These are phyloP conservation scores for Xylaria flabelliformis DNA, from an alignment of 495 filamentous ascomycete genomes.

Conservation along the genomic window DNA sequence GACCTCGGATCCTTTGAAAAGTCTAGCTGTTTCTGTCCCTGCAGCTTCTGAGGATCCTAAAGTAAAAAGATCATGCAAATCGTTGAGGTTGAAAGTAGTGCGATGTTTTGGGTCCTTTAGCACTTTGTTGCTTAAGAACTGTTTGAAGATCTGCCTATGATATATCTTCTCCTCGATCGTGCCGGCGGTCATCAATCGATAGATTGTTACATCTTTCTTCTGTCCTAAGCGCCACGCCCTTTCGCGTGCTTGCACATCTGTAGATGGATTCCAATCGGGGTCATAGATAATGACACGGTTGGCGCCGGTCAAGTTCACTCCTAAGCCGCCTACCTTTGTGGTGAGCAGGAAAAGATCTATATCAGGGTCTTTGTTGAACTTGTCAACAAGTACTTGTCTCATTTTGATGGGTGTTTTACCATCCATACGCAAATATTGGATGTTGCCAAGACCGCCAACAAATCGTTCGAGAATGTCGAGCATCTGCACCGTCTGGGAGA, in stretches of 20 bases:
- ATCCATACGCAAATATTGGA: conserved; percentile 90
- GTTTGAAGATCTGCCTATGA: conserved; percentile 96
- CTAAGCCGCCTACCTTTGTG: conserved; percentile 92
- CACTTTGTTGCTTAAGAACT: conserved; percentile 94
- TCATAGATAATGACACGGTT: conserved; percentile 97
- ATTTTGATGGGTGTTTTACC: conserved; percentile 83
- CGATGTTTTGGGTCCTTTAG: conserved; percentile 89
- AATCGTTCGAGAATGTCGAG: conserved; percentile 89
- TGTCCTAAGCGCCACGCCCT: conserved; percentile 95
- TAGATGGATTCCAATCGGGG: conserved; percentile 97
- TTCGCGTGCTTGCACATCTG: conserved; percentile 92
- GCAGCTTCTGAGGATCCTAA: conserved; percentile 71
- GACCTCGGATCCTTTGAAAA: conserved; percentile 81
- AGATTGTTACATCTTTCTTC: conserved; percentile 91
- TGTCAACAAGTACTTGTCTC: conserved; percentile 83
- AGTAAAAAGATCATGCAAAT: conserved; percentile 90
- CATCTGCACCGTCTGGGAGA: conserved; percentile 91
- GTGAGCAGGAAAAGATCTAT: conserved; percentile 91
- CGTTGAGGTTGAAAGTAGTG: conserved; percentile 81
- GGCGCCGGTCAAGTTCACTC: conserved; percentile 92
- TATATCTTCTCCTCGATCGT: conserved; percentile 99
- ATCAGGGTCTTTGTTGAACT: conserved; percentile 82
- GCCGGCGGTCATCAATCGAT: conserved; percentile 93
- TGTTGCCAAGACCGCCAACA: conserved; percentile 66
- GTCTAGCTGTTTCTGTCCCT: conserved; percentile 78